Base-by-base conservation (phyloP, 1,139 yeast species). In the Yamadazyma mexicana region DNA sequence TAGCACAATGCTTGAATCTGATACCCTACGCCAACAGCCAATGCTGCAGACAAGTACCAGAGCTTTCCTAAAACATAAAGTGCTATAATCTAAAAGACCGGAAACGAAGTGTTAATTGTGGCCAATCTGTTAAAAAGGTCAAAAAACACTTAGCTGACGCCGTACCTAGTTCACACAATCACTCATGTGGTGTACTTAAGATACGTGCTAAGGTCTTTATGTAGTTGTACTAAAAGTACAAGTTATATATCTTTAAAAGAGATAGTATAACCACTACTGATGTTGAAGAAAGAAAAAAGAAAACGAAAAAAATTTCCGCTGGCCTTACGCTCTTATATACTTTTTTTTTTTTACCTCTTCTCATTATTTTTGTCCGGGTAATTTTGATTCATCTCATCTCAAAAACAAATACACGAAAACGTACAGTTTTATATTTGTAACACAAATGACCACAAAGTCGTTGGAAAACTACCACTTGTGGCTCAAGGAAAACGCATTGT, bases 211-310 rank as follows among this genome's bases (percentile, higher is more conserved):
- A 69, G 79, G 82, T 75, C 80, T 76, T 75, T 79, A 77, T 63
- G 71, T 68, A 56, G 62, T 51, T 55, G 63, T 59, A 59, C 47
- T 37, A 58, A 49, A 48, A 58, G 55, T 60, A 56, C 59, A 55
- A 55, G 77, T 74, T 75, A 75, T 76, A 77, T 77, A 67, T 62
- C 51, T 49, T 38, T 47, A 35, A 42, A 24, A 64, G 79, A 73
- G 76, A 75, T 77, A 78, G 83, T 75, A 78, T 77, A 78, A 77
- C 84, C 83, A 76, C 84, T 79, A 79, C 83, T 77, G 82, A 78
- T 77, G 81, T 72, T 48, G 33, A 40, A 35, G 45, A 44, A 43
- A 33, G 40, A 43, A 43, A 26, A 26, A 12, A 43, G 33, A 41
- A 43, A 43, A 20, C 22, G 22, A 20, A 39, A 44, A 42, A 43